Conservation (phyloP, 805 yeast species). For the Hanseniaspora thailandica region DNA sequence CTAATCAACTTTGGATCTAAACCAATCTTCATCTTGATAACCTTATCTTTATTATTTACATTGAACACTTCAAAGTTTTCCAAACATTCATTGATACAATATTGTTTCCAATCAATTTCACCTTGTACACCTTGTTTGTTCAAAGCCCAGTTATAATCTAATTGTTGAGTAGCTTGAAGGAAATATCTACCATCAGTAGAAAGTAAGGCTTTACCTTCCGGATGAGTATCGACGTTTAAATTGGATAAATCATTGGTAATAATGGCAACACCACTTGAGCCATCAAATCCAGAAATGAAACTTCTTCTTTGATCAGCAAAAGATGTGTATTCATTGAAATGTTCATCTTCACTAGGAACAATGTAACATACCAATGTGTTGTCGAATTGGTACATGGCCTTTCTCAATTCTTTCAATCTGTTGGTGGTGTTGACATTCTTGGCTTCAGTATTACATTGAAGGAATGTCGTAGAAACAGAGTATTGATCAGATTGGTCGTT, state of each 20-base stretch:
- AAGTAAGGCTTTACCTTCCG: slow-evolving; percentile 59
- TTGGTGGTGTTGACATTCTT: slow-evolving; percentile 44
- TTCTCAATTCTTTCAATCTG: slow-evolving; percentile 50
- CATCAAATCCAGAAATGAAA: slow-evolving; percentile 79
- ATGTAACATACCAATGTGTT: slow-evolving; percentile 52
- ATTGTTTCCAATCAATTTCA: slow-evolving; percentile 67
- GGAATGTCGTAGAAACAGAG: slow-evolving; percentile 26
- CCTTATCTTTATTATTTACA: slow-evolving; percentile 21
- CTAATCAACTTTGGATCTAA: slow-evolving; percentile 72
- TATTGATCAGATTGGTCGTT: slow-evolving; percentile 28
- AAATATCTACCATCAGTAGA: slow-evolving; percentile 94
- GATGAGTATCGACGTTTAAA: slow-evolving; percentile 29
- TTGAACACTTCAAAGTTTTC: slow-evolving; percentile 33
- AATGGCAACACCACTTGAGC: slow-evolving; percentile 88
- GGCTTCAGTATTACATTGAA: slow-evolving; percentile 25
- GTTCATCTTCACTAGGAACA: slow-evolving; percentile 84
- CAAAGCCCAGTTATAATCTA: slow-evolving; percentile 67
- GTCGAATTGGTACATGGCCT: slow-evolving; percentile 48
- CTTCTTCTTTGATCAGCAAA: slow-evolving; percentile 70
- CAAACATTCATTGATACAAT: slow-evolving; percentile 48
- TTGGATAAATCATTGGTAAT: slow-evolving; percentile 42
- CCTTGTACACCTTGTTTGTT: slow-evolving; percentile 67
- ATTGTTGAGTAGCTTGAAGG: slow-evolving; percentile 74
- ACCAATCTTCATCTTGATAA: slow-evolving; percentile 45
- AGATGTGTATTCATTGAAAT: slow-evolving; percentile 82